Base-by-base conservation (phyloP, 2,329 filamentous ascomycete genomes). In the Byssothecium circinans region DNA sequence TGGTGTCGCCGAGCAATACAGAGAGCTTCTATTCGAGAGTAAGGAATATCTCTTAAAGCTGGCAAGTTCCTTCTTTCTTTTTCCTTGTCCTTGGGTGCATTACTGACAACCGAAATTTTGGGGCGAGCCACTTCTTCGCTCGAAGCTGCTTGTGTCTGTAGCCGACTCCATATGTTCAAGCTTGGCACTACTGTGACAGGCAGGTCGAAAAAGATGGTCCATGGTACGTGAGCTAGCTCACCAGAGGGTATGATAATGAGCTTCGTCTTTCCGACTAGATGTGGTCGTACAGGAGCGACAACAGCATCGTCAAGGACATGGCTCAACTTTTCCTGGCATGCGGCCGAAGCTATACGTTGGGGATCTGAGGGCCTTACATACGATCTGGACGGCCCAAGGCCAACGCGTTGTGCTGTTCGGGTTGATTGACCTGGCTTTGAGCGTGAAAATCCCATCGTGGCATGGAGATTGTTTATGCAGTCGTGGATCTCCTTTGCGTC, bases 191-290 rank as follows among this genome's bases (percentile, higher is more conserved):
- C 45, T 11, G 43, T 45, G 12, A 50, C 36, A 12, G 50, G 50
- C 10, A 34, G 15, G 10, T 49, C 39, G 25, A 53, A 50, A 25
- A 53, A 42, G 35, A 53, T 43, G 6, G 42, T 23, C 50, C 50
- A 53, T n/a, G 50, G 50, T 4, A 53, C 47, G 19, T 53, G 43
- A 30, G 47, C 50, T 8, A 53, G 39, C 14, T 53, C 47, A 4
- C 50, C 50, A 4, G 50, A 53, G 2, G 50, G 50, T 8, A 53
- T 37, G 10, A 52, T 29, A 11, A 52, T 52, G 5, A 52, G 18
- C 19, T 34, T 45, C 19, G 38, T 39, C 35, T 40, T 41, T 33
- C 43, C 36, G 19, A 11, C 12, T 17, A 45, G 25, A 27, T 45
- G 29, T 15, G 29, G 43, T 35, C 34, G 19, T 8, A 45, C 43